Evolutionary conservation across 768 basidiomycete species (phyloP), one percentile per base, ranked within the genome.

Genomic region (Sarcodon sp.): DNA sequence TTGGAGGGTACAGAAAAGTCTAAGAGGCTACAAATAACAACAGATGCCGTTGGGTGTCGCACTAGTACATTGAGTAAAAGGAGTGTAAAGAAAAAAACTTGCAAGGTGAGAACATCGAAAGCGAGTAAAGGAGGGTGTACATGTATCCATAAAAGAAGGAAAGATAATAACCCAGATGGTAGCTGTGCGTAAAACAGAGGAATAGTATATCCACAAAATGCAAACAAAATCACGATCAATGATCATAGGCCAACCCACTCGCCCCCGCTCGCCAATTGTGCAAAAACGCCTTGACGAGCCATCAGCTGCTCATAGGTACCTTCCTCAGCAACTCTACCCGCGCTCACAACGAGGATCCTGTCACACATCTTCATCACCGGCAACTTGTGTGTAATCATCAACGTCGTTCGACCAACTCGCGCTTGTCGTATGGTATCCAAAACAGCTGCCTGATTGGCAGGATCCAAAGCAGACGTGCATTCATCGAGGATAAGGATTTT

Each of bases 331-430:
- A 93, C 71, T 50, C 62, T 62, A 1, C 93, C 94, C n/a, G 80
- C 79, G 13, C 80, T 71, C 5, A 97, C 63, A 38, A 94, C 83
- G 15, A 96, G 54, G 33, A 97, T 79, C 33, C 89, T 73, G 63
- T 97, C 91, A 64, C 94, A 97, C 76, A 86, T 79, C 60, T 71
- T 72, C 93, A 97, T 98, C 32, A 89, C 80, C 39, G 79, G 75
- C 32, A 90, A 62, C 63, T 94, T 94, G 66, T 98, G 94, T 10
- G 93, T 97, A 54, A 97, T 80, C 75, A 97, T 84, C 53, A 97
- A 63, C 48, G 88, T 91, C 53, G 91, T 94, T 48, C 81, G 69
- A 16, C 79, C 77, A n/a, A 70, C 62, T 66, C 77, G 79, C 49
- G 79, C 79, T 31, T 65, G 58, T 49, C 68, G 67, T 45, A 93